Evolutionary conservation across 2,329 filamentous ascomycete species (phyloP), one percentile per base, ranked within the genome.

Genomic region (Ceratocystis harringtonii): DNA sequence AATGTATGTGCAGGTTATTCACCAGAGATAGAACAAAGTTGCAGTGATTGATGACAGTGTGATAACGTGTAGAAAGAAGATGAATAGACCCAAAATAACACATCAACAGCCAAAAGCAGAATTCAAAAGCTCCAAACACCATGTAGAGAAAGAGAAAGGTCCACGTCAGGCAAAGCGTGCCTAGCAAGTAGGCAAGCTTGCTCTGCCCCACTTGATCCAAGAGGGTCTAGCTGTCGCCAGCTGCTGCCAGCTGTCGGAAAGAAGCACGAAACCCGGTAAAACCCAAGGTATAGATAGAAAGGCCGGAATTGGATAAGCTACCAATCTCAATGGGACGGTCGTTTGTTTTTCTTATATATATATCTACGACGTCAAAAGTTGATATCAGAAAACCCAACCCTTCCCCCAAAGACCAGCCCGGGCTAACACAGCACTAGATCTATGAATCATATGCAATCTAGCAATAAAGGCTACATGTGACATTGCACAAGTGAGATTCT

Each of bases 81-180:
- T 62, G 10, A 28, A 32, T 17, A 19, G 43, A n/a, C 22, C 19
- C 25, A 25, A 15, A 25, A 15, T 19, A 41, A 41, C 36, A 41
- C 36, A 41, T 41, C 36, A 41, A 63, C 28, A 36, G n/a, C 41
- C 43, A 44, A 63, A 36, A 25, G 36, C 17, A 22, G 30, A 36
- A 25, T 30, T 52, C 44, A 50, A 63, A 32, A 63, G 61, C 61
- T 63, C 44, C 7, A 30, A 58, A 30, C 55, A 58, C 12, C 10
- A 58, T 17, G 32, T 1, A 36, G 32, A 3, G 32, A 5, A 7
- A 32, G 25, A 10, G 17, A 28, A 62, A 60, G 66, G 66, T 78
- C 75, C 77, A 79, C 74, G 75, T 76, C 74, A 76, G 74, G 75
- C 71, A 72, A 71, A 73, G 75, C 74, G 76, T 75, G 74, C 73